Evolutionary conservation across 345 rosid genomes (phyloP), one percentile per base, ranked within the genome.

Genomic region (Gossypium bickii): DNA sequence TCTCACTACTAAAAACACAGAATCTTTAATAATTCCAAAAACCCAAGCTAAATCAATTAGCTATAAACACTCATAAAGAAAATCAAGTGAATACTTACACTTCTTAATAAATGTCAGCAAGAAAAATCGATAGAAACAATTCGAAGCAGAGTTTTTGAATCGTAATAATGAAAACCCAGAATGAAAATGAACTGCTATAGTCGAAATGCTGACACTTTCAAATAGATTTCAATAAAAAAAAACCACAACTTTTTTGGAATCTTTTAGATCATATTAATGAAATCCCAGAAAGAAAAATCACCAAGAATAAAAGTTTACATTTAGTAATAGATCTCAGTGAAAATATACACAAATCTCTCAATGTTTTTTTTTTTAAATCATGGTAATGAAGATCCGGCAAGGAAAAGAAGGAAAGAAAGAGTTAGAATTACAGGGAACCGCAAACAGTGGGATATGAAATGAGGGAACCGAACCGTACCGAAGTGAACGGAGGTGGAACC

Each of bases 141-240:
- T 2, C 12, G n/a, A 16, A 38, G 43, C 4, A 63, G 49, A 59
- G 72, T 13, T 72, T 60, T 62, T 41, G 48, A 53, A 24, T 69
- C 17, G 44, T 7, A 44, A 20, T 13, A 68, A 48, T 2, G 52
- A 67, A 67, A 45, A 62, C 47, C 45, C 45, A 63, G 18, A 68
- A 15, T 27, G 13, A 11, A 57, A 71, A 57, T 38, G 29, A 63
- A 38, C 24, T 3, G 22, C 7, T 3, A 38, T 2, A 9, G 12
- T 9, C 0, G 22, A 64, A 38, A 64, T 27, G 65, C 43, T 29
- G 29, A 24, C 58, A 71, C 85, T 82, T 77, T 34, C 80, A 76
- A 56, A 5, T 15, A 75, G 75, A 68, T 76, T 71, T 53, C 52
- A 52, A 60, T 49, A 13, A 59, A 29, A 34, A 29, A 45, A 57